phyloP scores from a whole-genome alignment of 805 yeast genomes.

The Myxozyma monticola region DNA sequence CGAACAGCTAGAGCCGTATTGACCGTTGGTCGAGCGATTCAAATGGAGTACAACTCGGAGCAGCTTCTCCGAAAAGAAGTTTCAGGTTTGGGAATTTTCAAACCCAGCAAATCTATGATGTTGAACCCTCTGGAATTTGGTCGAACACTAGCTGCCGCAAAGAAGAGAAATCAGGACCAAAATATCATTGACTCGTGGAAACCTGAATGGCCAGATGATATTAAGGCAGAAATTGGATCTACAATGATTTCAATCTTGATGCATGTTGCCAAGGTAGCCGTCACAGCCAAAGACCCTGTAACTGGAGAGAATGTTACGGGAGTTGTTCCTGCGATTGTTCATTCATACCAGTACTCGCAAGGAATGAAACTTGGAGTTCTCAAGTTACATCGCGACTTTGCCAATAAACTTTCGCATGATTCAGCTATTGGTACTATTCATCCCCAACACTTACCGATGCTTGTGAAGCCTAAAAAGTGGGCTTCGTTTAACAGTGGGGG shows the following conservation, averaged over 20 bases:
- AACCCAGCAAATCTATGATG: slow-evolving; percentile 12
- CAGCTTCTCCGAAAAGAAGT: slow-evolving; percentile 54
- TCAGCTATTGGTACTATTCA: slow-evolving; percentile 59
- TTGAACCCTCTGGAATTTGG: slow-evolving; percentile 14
- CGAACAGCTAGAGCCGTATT: slow-evolving; percentile 79
- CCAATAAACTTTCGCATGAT: slow-evolving; percentile 66
- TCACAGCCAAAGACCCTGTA: slow-evolving; percentile 76
- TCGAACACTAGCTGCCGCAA: slow-evolving; percentile 14
- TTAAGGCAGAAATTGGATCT: slow-evolving; percentile 77
- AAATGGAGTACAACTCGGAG: slow-evolving; percentile 77
- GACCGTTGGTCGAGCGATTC: slow-evolving; percentile 80
- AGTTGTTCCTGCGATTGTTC: slow-evolving; percentile 85
- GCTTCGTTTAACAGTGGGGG: slow-evolving; percentile 81
- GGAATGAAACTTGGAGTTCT: slow-evolving; percentile 83
- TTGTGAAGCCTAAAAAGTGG: slow-evolving; percentile 90
- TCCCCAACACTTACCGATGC: slow-evolving; percentile 91
- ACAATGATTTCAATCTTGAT: slow-evolving; percentile 70
- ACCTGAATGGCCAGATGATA: slow-evolving; percentile 53
- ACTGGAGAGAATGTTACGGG: slow-evolving; percentile 68
- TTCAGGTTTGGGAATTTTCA: slow-evolving; percentile 3
- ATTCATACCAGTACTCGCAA: slow-evolving; percentile 75
- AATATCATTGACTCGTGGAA: slow-evolving; percentile 7
- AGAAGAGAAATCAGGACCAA: slow-evolving; percentile 8
- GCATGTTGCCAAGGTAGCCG: slow-evolving; percentile 79
- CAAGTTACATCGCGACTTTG: slow-evolving; percentile 68